phyloP scores from a whole-genome alignment of 306 rosid species.

The Sophora flavescens region DNA sequence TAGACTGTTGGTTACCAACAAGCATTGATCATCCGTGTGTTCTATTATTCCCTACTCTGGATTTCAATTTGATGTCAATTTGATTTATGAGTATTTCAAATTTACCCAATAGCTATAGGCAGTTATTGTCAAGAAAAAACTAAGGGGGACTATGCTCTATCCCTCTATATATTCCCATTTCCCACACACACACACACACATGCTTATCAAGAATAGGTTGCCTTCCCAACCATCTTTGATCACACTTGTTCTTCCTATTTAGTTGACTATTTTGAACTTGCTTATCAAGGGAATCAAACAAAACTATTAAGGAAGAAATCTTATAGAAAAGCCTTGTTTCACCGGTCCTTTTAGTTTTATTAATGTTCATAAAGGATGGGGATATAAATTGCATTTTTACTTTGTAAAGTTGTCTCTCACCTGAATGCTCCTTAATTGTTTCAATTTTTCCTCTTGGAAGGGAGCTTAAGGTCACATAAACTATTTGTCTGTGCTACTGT shows the following conservation, averaged over 20 bases:
- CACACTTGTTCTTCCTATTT: slow-evolving; percentile 20
- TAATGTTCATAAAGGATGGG: slow-evolving; percentile 24
- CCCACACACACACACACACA: too few species aligned
- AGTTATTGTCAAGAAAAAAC: neutral
- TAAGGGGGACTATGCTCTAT: too few species aligned
- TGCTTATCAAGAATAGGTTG: neutral
- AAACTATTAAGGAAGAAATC: slow-evolving; percentile 4
- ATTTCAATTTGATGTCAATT: slow-evolving; percentile 22
- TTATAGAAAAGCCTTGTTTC: neutral
- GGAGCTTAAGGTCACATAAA: slow-evolving; percentile 5
- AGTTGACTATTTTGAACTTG: slow-evolving; percentile 10
- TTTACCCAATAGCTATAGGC: slow-evolving; percentile 10
- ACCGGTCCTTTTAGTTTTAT: neutral
- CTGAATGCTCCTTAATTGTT: slow-evolving; percentile 1
- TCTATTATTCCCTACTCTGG: neutral
- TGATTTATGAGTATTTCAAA: neutral
- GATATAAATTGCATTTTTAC: neutral
- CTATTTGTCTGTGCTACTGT: slow-evolving; percentile 12
- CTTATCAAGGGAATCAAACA: slow-evolving; percentile 7
- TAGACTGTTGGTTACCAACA: neutral
- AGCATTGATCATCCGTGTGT: neutral
- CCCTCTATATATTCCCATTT: too few species aligned
- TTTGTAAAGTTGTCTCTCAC: neutral
- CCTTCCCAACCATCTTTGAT: neutral
- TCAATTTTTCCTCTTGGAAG: neutral